These are phyloP conservation scores for Diaporthe capsici DNA, from an alignment of 2,329 filamentous ascomycete genomes.

Conservation along the genomic window DNA sequence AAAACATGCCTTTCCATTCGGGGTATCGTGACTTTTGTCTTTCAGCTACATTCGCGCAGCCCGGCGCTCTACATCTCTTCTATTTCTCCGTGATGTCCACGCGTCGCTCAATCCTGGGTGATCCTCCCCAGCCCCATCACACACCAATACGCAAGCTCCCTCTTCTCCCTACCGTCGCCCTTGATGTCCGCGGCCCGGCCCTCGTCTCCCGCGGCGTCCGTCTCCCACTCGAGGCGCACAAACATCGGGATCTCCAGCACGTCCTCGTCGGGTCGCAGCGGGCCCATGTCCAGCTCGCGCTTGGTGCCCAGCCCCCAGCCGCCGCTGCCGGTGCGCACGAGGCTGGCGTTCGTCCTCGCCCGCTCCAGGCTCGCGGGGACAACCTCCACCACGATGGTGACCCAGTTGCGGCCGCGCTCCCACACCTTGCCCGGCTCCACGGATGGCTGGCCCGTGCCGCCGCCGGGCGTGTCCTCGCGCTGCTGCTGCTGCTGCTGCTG, in stretches of 20 bases:
- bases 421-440: conserved; percentile 96
- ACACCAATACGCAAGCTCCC: conserved; percentile 96
- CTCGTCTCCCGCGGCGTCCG: conserved; percentile 69
- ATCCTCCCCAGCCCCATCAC: conserved; percentile 91
- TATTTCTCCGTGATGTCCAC: not conserved
- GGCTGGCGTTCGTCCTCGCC: conserved; percentile 47
- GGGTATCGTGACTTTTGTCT: conserved; percentile 58
- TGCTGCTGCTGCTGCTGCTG: conserved; percentile 48
- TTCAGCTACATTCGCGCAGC: not conserved
- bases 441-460: conserved; percentile 64
- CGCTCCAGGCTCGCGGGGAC: conserved; percentile 72
- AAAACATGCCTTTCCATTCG: not conserved
- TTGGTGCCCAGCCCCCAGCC: conserved; percentile 48
- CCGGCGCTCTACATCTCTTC: not conserved
- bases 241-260: conserved; percentile 92
- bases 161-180: conserved; percentile 76
- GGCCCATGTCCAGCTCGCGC: conserved; percentile 59
- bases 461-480: conserved; percentile 57
- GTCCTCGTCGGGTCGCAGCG: conserved; percentile 72
- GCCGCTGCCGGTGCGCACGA: conserved; percentile 40
- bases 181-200: conserved; percentile 64
- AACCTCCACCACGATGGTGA: conserved; percentile 92
- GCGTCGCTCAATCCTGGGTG: conserved; percentile 59
- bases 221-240: conserved; percentile 92
- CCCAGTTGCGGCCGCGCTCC: conserved; percentile 95